Base-by-base conservation (phyloP, 2,329 filamentous ascomycete species). In the Penicillium sumatraense region DNA sequence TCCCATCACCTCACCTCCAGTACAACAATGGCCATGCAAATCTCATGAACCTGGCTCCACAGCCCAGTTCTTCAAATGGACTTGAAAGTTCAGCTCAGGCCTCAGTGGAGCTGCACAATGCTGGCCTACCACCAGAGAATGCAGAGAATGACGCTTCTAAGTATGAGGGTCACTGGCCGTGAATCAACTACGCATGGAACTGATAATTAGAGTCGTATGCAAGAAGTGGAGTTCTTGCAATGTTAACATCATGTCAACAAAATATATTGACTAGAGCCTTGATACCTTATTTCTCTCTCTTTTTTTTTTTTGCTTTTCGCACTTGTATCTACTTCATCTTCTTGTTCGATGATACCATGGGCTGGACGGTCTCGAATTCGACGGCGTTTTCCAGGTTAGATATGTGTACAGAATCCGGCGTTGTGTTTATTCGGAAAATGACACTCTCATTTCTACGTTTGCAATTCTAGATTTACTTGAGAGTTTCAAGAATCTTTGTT, bases 111-210 rank as follows among this genome's bases (percentile, higher is more conserved):
- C 48, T 59, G 3, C 41, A 57, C 7, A 40, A 50, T 31, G 50
- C 42, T 24, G 21, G 36, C 5, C 31, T 52, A 1, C 21, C 53
- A 10, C 42, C 31, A 9, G 51, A 53, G 20, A 48, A 49, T 45
- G 44, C 31, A 9, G 51, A 53, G 20, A 48, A 49, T 45, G 44
- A 35, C 20, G 31, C 40, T 7, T 33, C 53, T 9, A 49, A 45
- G 1, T 59, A 50, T 26, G 54, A 57, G 4, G 48, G 57, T n/a
- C 53, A 31, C 16, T 65, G 63, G 63, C 36, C 54, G 52, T 61
- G 41, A 51, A 40, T 26, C n/a, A n/a, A n/a, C n/a, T n/a, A n/a
- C n/a, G n/a, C n/a, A n/a, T n/a, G n/a, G n/a, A n/a, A n/a, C n/a
- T n/a, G 33, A 38, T 21, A 14, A 10, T 44, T 27, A 8, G 23